Percentiles rank a stretch among this genome's conserved stretches.
Evolutionary conservation across 805 yeast genomes (phyloP).

Genomic region (Millerozyma acaciae): DNA sequence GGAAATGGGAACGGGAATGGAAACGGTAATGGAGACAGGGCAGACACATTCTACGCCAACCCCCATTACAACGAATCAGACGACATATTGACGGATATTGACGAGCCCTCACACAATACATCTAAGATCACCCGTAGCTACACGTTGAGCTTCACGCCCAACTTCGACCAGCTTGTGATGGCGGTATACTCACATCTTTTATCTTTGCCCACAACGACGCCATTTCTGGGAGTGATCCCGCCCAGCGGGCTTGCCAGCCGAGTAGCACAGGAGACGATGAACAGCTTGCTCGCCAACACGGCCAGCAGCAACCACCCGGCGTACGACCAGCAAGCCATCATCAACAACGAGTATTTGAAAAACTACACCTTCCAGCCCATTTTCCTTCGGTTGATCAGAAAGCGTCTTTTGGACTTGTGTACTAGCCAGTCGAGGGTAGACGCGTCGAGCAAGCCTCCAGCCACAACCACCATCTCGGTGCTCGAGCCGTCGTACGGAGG

Average conservation of each 20-base stretch:
- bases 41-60: conserved; percentile 22
- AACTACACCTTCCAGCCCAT: conserved; percentile 35
- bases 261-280: conserved; percentile 41
- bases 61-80: conserved; percentile 37
- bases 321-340: conserved; percentile 32
- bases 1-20: too few relatives aligned
- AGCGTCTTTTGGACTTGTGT: conserved; percentile 39
- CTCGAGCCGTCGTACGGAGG: conserved; percentile 7
- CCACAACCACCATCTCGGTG: conserved; percentile 21
- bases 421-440: conserved; percentile 14
- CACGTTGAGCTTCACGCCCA: conserved; percentile 30
- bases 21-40: too few relatives aligned
- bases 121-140: conserved; percentile 24
- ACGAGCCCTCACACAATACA: conserved; percentile 20
- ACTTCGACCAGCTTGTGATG: conserved; percentile 36
- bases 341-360: conserved; percentile 28
- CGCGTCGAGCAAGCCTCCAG: conserved; percentile 17
- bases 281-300: conserved; percentile 17
- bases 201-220: conserved; percentile 43
- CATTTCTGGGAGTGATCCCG: conserved; percentile 39
- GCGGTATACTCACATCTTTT: conserved; percentile 30
- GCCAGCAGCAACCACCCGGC: conserved; percentile 14
- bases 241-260: conserved; percentile 43
- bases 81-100: conserved; percentile 39
- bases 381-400: conserved; percentile 38